Conservation (phyloP, 2,329 filamentous ascomycete species). For the Albifimbria verrucaria region DNA sequence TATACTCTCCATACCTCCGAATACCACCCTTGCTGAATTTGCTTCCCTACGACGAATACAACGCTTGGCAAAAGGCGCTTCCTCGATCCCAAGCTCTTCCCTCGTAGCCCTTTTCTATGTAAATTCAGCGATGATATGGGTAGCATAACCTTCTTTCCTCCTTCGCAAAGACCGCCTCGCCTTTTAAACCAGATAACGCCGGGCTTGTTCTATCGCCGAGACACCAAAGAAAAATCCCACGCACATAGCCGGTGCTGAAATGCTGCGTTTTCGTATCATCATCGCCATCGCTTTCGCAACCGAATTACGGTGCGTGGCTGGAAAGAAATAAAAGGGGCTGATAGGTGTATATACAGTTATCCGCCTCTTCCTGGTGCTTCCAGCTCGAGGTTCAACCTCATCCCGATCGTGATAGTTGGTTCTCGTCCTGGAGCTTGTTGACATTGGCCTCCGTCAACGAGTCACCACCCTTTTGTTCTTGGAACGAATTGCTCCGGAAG, state of each 20-base stretch:
- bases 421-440: slow-evolving; percentile 39
- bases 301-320: no score
- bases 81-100: neutral
- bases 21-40: no score
- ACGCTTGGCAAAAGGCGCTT: no score
- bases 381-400: neutral
- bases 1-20: no score
- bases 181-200: neutral
- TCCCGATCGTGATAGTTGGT: neutral
- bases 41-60: no score
- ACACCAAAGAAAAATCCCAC: neutral
- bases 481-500: slow-evolving; percentile 29
- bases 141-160: neutral
- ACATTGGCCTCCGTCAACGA: slow-evolving; percentile 53
- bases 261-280: no score
- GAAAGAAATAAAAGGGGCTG: neutral
- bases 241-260: no score
- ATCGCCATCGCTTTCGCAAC: no score
- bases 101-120: neutral
- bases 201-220: neutral
- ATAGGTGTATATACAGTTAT: neutral
- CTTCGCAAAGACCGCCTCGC: neutral
- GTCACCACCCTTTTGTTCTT: slow-evolving; percentile 34
- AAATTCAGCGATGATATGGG: neutral
- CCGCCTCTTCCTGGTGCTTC: neutral